Evolutionary conservation across 352 stramenopile species (phyloP).

Genomic region (Phytophthora crassamura): DNA sequence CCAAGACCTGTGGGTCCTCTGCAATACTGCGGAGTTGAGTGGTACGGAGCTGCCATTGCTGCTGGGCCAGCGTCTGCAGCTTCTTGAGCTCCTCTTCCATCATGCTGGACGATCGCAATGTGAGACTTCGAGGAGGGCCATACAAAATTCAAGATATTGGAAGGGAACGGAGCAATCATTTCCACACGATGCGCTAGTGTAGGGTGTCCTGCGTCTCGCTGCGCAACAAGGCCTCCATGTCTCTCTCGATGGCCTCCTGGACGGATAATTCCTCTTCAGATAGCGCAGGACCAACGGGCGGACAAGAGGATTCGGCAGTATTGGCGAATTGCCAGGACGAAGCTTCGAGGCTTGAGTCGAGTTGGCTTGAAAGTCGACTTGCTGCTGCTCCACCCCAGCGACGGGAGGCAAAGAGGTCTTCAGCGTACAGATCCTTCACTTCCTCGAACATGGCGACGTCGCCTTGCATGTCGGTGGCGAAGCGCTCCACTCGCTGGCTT

Average conservation of each 20-base stretch:
- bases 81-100: constrained; percentile 32
- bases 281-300: not conserved
- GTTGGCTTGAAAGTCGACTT: not conserved
- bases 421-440: constrained; percentile 47
- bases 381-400: constrained; percentile 19
- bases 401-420: constrained; percentile 42
- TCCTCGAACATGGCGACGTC: constrained; percentile 57
- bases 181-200: no score
- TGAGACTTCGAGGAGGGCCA: not conserved
- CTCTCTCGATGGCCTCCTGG: constrained; percentile 32
- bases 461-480: constrained; percentile 18
- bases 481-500: constrained; percentile 36
- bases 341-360: constrained; percentile 12
- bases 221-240: constrained; percentile 29
- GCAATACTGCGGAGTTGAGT: constrained; percentile 18
- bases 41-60: constrained; percentile 31
- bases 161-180: no score
- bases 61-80: constrained; percentile 12
- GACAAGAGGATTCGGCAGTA: not conserved
- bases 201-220: constrained; percentile 11
- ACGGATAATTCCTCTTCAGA: constrained; percentile 25
- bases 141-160: constrained; percentile 8
- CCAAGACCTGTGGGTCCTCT: constrained; percentile 29
- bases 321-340: not conserved
- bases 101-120: constrained; percentile 20